These are phyloP conservation scores for Alternaria rosae DNA, from an alignment of 2,329 filamentous ascomycete species.

Conservation along the genomic window DNA sequence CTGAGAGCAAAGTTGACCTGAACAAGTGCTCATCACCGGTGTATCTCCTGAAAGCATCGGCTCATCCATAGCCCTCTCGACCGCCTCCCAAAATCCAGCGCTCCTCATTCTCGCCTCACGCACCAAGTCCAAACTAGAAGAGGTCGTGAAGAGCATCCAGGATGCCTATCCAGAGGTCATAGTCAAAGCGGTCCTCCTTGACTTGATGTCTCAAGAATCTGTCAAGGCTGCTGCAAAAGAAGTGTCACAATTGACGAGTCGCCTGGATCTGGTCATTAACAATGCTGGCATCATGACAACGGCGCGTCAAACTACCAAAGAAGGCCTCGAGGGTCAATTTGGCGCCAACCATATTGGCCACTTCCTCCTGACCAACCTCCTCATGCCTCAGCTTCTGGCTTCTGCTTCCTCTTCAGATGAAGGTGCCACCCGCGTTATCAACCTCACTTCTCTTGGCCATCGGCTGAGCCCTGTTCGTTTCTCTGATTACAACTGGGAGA, in stretches of 20 bases:
- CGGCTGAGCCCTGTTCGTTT: slow-evolving; percentile 47
- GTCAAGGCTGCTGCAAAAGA: slow-evolving; percentile 46
- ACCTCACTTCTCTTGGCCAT: slow-evolving; percentile 41
- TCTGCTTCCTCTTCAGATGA: slow-evolving; percentile 42
- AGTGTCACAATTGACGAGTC: slow-evolving; percentile 32
- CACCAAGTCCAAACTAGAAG: slow-evolving; percentile 51
- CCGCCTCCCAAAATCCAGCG: slow-evolving; percentile 37
- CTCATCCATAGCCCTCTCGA: slow-evolving; percentile 35
- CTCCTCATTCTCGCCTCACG: slow-evolving; percentile 52
- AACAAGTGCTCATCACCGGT: slow-evolving; percentile 50
- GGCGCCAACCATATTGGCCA: slow-evolving; percentile 59
- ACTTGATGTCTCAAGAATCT: slow-evolving; percentile 50
- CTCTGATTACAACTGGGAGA: slow-evolving; percentile 54
- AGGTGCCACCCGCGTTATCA: slow-evolving; percentile 37
- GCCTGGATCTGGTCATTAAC: slow-evolving; percentile 55
- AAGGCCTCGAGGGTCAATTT: slow-evolving; percentile 59
- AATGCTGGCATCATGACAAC: slow-evolving; percentile 54
- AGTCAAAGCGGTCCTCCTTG: slow-evolving; percentile 38
- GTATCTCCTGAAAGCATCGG: slow-evolving; percentile 42
- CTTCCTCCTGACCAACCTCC: slow-evolving; percentile 54
- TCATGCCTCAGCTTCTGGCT: slow-evolving; percentile 50
- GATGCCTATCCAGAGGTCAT: slow-evolving; percentile 37
- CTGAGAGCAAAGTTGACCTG: neutral
- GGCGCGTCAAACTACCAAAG: slow-evolving; percentile 42
- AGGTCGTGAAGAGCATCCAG: slow-evolving; percentile 48